Evolutionary conservation across 768 basidiomycete species (phyloP), one percentile per base, ranked within the genome.

Genomic region (Pisolithus orientalis): DNA sequence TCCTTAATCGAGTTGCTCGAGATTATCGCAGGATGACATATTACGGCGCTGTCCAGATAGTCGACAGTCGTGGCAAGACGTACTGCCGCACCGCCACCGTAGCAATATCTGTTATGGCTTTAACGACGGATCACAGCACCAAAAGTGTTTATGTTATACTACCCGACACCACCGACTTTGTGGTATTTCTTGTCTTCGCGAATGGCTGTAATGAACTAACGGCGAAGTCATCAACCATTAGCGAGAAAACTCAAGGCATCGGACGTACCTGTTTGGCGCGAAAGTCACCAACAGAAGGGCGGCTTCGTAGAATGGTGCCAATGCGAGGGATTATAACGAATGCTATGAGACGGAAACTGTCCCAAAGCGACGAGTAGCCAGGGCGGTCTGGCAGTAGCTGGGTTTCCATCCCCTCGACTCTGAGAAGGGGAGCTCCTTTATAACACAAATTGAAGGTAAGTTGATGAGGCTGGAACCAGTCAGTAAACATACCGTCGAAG

Each of bases 131-230:
- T 44, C 29, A 9, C 43, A 6, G 28, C 31, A 2, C 4, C 14
- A n/a, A 2, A 4, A 27, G 47, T 31, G 38, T 39, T 43, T 44
- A 42, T 17, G 24, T 27, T 14, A 6, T 53, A 62, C 11, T 64
- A 78, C 66, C 78, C 79, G 17, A 74, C 67, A 13, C 71, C 67
- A 0, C 75, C 75, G 29, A 79, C 64, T 55, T 64, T 71, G 43
- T 62, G 59, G 47, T 77, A 75, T 21, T 65, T 67, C 44, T 72
- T 67, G 44, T 72, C 67, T 31, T 67, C 62, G 54, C 68, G 72
- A 2, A 79, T 51, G 28, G 53, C 62, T 46, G 65, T 63, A 27
- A 72, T 63, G 61, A 74, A 73, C 72, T 73, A 32, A 39, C 5
- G 24, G 25, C 3, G 44, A n/a, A 5, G 6, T 13, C 39, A 17